Evolutionary conservation across 139 green algal species (phyloP), one percentile per base, ranked within the genome.

Genomic region (Diplosphaera chodatii): DNA sequence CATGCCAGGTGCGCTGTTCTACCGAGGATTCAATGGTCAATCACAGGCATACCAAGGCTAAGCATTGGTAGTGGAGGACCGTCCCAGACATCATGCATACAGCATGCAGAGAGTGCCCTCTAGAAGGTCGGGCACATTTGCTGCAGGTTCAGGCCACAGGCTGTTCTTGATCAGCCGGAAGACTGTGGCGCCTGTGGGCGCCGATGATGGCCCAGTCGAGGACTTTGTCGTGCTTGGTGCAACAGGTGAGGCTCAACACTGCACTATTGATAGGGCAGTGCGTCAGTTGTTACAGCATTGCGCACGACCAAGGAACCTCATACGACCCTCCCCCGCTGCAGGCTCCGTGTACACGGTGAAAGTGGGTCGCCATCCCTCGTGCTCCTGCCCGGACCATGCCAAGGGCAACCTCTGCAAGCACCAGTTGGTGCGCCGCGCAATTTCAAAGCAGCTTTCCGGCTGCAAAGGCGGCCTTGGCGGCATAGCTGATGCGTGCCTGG

Each of bases 361-460:
- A 16, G 74, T 91, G 41, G 67, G 71, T 33, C 72, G 74, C 27
- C 76, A 83, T 5, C 82, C 85, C 0, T 25, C 33, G 66, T 92
- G 87, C 77, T 85, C 70, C 37, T 92, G 87, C 70, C 86, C 85
- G 23, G 87, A 92, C 69, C 72, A 34, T n/a, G 31, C 40, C n/a
- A 82, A 77, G 55, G 78, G 85, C 41, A 84, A 91, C 72, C 33
- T 91, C 21, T 92, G 87, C 86, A 91, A 91, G 78, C 87, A 92
- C 79, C 73, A 83, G n/a, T 75, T 92, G 55, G 48, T 59, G 48
- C 10, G 48, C 48, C 4, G 48, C n/a, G n/a, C n/a, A n/a, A n/a
- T n/a, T n/a, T n/a, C n/a, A n/a, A n/a, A n/a, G n/a, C n/a, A n/a
- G n/a, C n/a, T n/a, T n/a, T n/a, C n/a, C n/a, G n/a, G n/a, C n/a